These are phyloP conservation scores for Moringa oleifera DNA, from an alignment of 345 rosid genomes.

Conservation along the genomic window DNA sequence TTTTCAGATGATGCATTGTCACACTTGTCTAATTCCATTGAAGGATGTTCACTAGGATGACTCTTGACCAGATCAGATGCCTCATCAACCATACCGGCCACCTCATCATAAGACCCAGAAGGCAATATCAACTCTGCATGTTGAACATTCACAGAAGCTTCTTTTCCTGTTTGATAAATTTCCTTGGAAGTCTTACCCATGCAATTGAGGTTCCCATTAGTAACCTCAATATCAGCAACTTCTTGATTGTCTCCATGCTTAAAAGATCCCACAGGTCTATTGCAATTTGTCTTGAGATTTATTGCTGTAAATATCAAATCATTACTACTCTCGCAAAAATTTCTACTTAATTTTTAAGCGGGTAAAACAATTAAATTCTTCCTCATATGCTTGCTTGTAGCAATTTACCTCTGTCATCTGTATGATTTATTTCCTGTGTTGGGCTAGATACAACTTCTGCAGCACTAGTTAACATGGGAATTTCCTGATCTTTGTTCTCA, in stretches of 20 bases:
- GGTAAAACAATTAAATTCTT: too few species aligned
- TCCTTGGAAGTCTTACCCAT: constrained; percentile 14
- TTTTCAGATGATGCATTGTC: constrained; percentile 54
- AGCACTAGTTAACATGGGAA: constrained; percentile 18
- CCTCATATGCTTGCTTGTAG: too few species aligned
- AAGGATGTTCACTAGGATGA: constrained; percentile 25
- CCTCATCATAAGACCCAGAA: constrained; percentile 27
- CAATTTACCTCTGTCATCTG: constrained; percentile 34
- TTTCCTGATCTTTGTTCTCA: constrained; percentile 27
- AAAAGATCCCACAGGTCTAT: constrained; percentile 20
- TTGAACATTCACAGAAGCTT: constrained; percentile 19
- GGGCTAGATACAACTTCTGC: constrained; percentile 24
- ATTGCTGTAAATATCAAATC: constrained; percentile 29
- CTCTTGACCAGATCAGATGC: constrained; percentile 26
- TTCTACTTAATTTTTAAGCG: constrained; percentile 9
- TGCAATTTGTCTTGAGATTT: constrained; percentile 17
- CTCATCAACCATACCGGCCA: constrained; percentile 26
- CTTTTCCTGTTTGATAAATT: constrained; percentile 18
- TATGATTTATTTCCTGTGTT: constrained; percentile 19
- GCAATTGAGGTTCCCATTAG: constrained; percentile 11
- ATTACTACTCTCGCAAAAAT: constrained; percentile 15
- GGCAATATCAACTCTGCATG: constrained; percentile 16
- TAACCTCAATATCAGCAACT: constrained; percentile 20
- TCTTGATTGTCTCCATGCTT: constrained; percentile 19
- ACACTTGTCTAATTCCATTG: constrained; percentile 29